phyloP scores from a whole-genome alignment of 2,329 filamentous ascomycete genomes.

The Aspergillus aculeatinus region DNA sequence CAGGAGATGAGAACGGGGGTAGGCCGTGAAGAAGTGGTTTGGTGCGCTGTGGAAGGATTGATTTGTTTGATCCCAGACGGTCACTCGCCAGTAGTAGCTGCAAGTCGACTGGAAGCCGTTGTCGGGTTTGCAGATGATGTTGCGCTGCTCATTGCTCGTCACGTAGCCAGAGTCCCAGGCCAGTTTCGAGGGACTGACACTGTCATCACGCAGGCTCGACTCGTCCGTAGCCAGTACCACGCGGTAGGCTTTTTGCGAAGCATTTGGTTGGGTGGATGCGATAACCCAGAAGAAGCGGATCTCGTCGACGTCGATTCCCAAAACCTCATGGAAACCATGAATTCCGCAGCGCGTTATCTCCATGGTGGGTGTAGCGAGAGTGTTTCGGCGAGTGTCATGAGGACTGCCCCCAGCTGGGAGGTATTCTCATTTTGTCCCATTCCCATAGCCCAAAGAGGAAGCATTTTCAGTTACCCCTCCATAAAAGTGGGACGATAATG shows the following conservation, averaged over 20 bases:
- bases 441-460: not conserved
- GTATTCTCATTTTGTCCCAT: not conserved
- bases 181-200: not conserved
- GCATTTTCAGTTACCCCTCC: not conserved
- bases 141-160: constrained; percentile 22
- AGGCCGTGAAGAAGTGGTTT: constrained; percentile 26
- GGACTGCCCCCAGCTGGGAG: not conserved
- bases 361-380: constrained; percentile 5
- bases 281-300: constrained; percentile 25
- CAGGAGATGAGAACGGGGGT: constrained; percentile 22
- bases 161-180: constrained; percentile 23
- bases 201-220: not conserved
- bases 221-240: constrained; percentile 12
- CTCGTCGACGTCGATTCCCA: constrained; percentile 24
- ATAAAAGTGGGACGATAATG: not conserved
- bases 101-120: constrained; percentile 22
- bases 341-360: constrained; percentile 23
- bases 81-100: constrained; percentile 23
- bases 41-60: constrained; percentile 11
- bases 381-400: not conserved
- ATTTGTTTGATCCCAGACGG: constrained; percentile 21
- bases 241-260: constrained; percentile 19
- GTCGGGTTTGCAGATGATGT: constrained; percentile 21
- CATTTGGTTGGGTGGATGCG: constrained; percentile 4
- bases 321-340: constrained; percentile 25